Base-by-base conservation (phyloP, 768 basidiomycete species). In the Leccinum broughii region DNA sequence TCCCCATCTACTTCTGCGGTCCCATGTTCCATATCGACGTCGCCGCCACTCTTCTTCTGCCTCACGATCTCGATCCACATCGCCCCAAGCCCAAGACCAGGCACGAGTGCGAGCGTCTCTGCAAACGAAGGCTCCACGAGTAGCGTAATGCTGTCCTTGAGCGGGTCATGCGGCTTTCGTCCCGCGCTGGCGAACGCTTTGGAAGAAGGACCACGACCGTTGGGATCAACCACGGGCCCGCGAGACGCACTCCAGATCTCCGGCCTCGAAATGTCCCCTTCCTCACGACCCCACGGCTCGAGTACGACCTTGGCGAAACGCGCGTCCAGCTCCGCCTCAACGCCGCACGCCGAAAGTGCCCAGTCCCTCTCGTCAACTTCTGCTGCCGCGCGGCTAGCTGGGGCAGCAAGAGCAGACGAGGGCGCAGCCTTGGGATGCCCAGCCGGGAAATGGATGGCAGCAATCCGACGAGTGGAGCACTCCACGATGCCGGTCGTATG, bases 31-130 rank as follows among this genome's bases (percentile, higher is more conserved):
- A 39, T 20, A 14, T 24, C 15, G 17, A 53, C 53, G 11, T 6
- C 8, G 14, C 62, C 58, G 1, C 52, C 54, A 11, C 70, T 58
- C 11, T 10, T 35, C 52, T 64, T 69, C 57, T 71, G 69, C 32
- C 83, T 79, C 30, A 74, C 83, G 13, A 90, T 77, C 73, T 92
- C 88, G 22, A 90, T 83, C 83, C 85, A 92, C 51, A 85, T 82
- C 20, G 83, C 88, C 4, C 80, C 81, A 14, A 91, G 63, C 1
- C 85, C 86, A 76, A 90, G 81, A 5, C 87, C 86, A 6, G 78
- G 73, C 5, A 63, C 70, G 0, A 69, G 66, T 3, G 69, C 65
- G 39, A 89, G 65, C 39, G 73, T 71, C 1, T 80, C 75, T 8
- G 82, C 68, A 0, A 78, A 64, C 7, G 72, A 72, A 7, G 81